Conservation (phyloP, 345 rosid genomes). For the Balakata baccata region DNA sequence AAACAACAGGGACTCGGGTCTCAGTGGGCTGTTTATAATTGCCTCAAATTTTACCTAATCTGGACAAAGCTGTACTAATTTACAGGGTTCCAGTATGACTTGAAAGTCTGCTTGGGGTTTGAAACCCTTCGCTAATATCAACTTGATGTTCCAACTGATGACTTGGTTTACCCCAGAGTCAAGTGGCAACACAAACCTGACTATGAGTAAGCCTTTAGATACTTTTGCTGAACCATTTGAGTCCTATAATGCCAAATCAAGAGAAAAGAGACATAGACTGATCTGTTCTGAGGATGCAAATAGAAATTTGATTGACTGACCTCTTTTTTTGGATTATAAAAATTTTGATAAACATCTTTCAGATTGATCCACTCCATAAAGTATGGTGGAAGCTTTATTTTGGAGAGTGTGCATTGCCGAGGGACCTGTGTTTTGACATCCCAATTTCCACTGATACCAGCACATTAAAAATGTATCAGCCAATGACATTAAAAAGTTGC, state of each 20-base stretch:
- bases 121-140: background rate
- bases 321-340: conserved; percentile 53
- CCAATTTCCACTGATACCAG: conserved; percentile 78
- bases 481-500: background rate
- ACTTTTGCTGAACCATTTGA: background rate
- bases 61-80: no score
- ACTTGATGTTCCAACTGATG: background rate
- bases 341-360: conserved; percentile 74
- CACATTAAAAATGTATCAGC: conserved; percentile 23
- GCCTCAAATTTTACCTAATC: background rate
- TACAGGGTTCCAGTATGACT: background rate
- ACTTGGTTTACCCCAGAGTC: background rate
- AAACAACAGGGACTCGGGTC: background rate
- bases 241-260: background rate
- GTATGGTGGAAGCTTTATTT: conserved; percentile 70
- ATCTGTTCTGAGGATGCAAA: background rate
- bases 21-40: background rate
- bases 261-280: background rate
- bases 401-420: conserved; percentile 64
- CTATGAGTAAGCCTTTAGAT: background rate
- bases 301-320: conserved; percentile 28
- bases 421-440: conserved; percentile 91
- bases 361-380: conserved; percentile 91
- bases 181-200: background rate
- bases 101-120: no score